A percentile compares a stretch with the other conserved stretches of the same genome.
Evolutionary conservation across 163 green algal species (phyloP).

Genomic region (Dunaliella salina): DNA sequence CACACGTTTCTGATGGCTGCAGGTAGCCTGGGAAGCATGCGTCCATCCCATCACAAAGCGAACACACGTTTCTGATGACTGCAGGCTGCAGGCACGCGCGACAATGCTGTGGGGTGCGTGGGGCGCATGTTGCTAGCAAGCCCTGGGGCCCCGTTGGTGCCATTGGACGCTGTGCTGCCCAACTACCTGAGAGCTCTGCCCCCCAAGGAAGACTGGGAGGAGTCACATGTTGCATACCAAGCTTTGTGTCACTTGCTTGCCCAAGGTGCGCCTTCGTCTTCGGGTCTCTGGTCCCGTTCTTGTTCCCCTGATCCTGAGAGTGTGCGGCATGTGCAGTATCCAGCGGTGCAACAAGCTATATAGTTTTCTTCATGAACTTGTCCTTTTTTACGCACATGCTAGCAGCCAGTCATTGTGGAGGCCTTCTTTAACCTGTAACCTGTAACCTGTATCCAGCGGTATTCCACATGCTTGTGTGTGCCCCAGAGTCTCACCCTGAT

Average conservation of each 20-base stretch:
- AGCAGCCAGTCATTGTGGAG: no score
- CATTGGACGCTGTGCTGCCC: slow-evolving; percentile 46
- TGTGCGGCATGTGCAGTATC: not conserved
- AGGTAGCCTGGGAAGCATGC: no score
- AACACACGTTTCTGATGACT: slow-evolving; percentile 26
- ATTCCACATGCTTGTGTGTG: no score
- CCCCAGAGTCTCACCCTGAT: no score
- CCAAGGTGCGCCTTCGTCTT: not conserved
- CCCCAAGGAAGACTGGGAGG: slow-evolving; percentile 59
- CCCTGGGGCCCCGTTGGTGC: slow-evolving; percentile 13
- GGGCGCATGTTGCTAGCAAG: slow-evolving; percentile 47
- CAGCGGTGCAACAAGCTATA: no score
- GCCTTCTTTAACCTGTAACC: no score
- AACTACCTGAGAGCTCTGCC: slow-evolving; percentile 55
- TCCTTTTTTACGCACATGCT: not conserved
- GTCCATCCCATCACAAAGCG: not conserved
- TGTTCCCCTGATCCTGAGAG: not conserved
- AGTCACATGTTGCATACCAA: slow-evolving; percentile 49
- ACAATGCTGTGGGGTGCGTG: slow-evolving; percentile 68
- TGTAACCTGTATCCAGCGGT: no score
- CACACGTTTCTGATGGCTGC: no score
- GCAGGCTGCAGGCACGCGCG: slow-evolving; percentile 50
- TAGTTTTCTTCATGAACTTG: not conserved
- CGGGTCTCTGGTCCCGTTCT: not conserved
- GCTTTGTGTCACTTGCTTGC: slow-evolving; percentile 40